Conservation (phyloP, 495 filamentous ascomycete genomes). For the Penicillium daleae region DNA sequence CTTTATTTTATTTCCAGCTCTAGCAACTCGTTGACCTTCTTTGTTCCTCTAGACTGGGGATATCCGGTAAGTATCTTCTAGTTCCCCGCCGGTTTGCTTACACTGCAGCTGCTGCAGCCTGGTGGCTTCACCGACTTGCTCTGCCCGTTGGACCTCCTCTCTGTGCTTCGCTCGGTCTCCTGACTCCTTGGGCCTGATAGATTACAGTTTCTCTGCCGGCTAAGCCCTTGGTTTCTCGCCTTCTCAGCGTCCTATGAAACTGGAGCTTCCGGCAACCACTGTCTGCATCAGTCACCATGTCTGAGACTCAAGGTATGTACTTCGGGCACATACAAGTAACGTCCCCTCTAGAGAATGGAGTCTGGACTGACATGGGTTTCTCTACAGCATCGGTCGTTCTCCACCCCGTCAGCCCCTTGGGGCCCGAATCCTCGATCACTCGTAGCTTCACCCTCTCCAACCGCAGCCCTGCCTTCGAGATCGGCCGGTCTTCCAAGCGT, state of each 20-base stretch:
- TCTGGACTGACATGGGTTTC: neutral
- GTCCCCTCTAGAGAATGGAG: neutral
- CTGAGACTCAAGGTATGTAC: conserved; percentile 5
- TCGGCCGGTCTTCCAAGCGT: conserved; percentile 67
- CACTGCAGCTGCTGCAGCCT: conserved; percentile 6
- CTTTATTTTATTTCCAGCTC: neutral
- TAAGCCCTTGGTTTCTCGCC: neutral
- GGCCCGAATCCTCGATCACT: conserved; percentile 27
- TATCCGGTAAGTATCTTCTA: conserved; percentile 5
- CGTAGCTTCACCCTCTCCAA: conserved; percentile 38
- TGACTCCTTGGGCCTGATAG: neutral
- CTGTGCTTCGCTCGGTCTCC: neutral
- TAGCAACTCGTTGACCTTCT: neutral
- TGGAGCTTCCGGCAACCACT: neutral
- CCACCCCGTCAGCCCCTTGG: conserved; percentile 29
- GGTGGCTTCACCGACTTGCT: conserved; percentile 1
- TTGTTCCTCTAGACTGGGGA: neutral
- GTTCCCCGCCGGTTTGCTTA: conserved; percentile 5
- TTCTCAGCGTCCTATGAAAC: neutral
- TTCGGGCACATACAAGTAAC: neutral
- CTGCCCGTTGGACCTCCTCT: neutral
- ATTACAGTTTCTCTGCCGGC: neutral
- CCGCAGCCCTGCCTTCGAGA: conserved; percentile 29
- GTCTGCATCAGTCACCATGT: conserved; percentile 26
- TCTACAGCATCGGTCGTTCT: conserved; percentile 3